Evolutionary conservation across 805 yeast genomes (phyloP), one percentile per base, ranked within the genome.

Genomic region (Suhomyces prunicola): DNA sequence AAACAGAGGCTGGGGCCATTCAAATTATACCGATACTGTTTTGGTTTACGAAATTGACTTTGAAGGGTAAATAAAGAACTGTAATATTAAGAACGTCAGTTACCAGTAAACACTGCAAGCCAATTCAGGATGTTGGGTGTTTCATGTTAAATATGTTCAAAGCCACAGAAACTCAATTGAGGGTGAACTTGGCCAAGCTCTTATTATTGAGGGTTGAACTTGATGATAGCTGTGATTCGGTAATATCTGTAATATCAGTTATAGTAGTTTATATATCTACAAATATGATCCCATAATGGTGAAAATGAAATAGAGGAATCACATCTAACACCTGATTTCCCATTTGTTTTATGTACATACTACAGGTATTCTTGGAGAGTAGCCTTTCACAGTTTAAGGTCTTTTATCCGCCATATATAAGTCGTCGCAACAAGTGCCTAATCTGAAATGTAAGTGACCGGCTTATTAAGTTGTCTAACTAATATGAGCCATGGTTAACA

Each of bases 1-100:
- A 8, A 90, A 88, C 57, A 80, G 97, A 62, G 99, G 99, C 5
- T 93, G 97, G 97, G 80, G 79, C 1, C 91, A 87, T 59, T 91
- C 96, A 3, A 73, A 77, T 36, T 80, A 87, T 23, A 86, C 94
- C 1, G 97, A 91, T 54, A 81, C 84, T n/a, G 88, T 88, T 8
- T 78, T 91, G 59, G 77, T 90, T 23, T 93, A 92, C 66, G 96
- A 90, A 59, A 86, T 92, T 31, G 85, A 84, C 50, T 69, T 81
- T 46, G 71, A 66, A 46, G 58, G 57, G 33, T 52, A 42, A 44
- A 36, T 39, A 19, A 19, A 19, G 19, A 19, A 31, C 35, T 31
- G 35, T 31, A 31, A 2, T 31, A 31, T 15, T n/a, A 31, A 29
- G 7, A 24, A 1, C 26, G 6, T 5, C 26, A 24, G 7, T 5